Evolutionary conservation across 2,329 filamentous ascomycete genomes (phyloP).

Genomic region (Phyllosticta citrichinensis): DNA sequence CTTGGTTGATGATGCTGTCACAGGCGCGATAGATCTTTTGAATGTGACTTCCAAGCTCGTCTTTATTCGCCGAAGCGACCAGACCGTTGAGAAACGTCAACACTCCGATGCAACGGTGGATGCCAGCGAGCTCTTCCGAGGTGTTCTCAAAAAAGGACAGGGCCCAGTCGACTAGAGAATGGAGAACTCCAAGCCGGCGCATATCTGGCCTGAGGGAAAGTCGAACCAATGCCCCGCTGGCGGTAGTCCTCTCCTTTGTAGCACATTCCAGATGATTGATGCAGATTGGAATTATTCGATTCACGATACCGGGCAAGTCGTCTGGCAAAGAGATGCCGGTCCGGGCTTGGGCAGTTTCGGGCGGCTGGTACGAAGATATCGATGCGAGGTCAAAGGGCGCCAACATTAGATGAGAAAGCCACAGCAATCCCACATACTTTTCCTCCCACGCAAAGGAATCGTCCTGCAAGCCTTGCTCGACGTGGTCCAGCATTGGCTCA

Average conservation of each 20-base stretch:
- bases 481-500: slow-evolving; percentile 64
- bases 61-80: slow-evolving; percentile 59
- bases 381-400: slow-evolving; percentile 85
- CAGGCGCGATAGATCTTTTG: slow-evolving; percentile 55
- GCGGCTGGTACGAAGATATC: slow-evolving; percentile 55
- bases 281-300: slow-evolving; percentile 60
- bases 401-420: slow-evolving; percentile 49
- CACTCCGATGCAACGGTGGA: slow-evolving; percentile 69
- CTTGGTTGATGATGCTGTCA: slow-evolving; percentile 46
- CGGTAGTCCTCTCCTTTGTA: slow-evolving; percentile 82
- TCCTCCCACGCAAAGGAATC: slow-evolving; percentile 62
- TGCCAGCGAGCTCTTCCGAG: slow-evolving; percentile 35
- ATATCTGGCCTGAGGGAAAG: slow-evolving; percentile 80
- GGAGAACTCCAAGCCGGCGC: slow-evolving; percentile 63
- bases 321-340: slow-evolving; percentile 46
- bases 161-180: slow-evolving; percentile 61
- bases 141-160: slow-evolving; percentile 47
- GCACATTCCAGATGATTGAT: slow-evolving; percentile 61
- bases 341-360: slow-evolving; percentile 16
- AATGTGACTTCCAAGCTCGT: slow-evolving; percentile 61
- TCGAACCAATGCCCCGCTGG: slow-evolving; percentile 71
- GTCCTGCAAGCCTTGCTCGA: slow-evolving; percentile 49
- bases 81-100: slow-evolving; percentile 72
- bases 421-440: slow-evolving; percentile 75
- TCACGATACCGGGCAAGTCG: slow-evolving; percentile 58